Evolutionary conservation across 495 filamentous ascomycete genomes (phyloP), one percentile per base, ranked within the genome.

Genomic region (Aspergillus kassunensis): DNA sequence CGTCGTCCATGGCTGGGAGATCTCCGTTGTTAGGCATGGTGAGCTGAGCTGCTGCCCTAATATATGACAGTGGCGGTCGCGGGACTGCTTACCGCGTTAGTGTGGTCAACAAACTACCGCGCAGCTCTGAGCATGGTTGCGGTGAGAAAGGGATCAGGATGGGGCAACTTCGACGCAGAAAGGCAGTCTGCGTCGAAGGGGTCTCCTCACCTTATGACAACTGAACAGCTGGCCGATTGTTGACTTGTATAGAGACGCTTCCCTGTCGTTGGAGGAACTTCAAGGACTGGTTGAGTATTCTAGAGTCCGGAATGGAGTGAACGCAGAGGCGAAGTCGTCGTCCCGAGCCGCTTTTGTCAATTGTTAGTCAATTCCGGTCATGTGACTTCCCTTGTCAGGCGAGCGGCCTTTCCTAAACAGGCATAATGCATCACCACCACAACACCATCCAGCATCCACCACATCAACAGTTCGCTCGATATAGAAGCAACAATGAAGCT

Each of bases 11-110:
- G 46, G 69, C 63, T 34, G 73, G 80, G 23, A 88, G 84, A 63
- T 95, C 90, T 58, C 91, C 89, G 62, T 92, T 82, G 70, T 90
- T 88, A 54, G 90, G 90, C 91, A 96, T 96, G 54, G n/a, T n/a
- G n/a, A n/a, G n/a, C n/a, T n/a, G n/a, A n/a, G n/a, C 16, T 66
- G 66, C 10, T 24, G 42, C 57, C 54, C 61, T 63, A 27, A 43
- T 55, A 51, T 42, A 9, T 54, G 56, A 34, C 40, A 49, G 52
- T 43, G 56, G 58, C 55, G 61, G 64, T 73, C 68, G 71, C 64
- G 67, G 58, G 63, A 72, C 73, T 75, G 53, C 41, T 60, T 67
- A 59, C 60, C 63, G 60, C 70, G 67, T 69, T 67, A 73, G 67
- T 69, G 27, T 20, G 27, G 23, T 15, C 36, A 27, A 42, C 10